phyloP scores from a whole-genome alignment of 176 grass and related monocot species.

The Carex littledalei region DNA sequence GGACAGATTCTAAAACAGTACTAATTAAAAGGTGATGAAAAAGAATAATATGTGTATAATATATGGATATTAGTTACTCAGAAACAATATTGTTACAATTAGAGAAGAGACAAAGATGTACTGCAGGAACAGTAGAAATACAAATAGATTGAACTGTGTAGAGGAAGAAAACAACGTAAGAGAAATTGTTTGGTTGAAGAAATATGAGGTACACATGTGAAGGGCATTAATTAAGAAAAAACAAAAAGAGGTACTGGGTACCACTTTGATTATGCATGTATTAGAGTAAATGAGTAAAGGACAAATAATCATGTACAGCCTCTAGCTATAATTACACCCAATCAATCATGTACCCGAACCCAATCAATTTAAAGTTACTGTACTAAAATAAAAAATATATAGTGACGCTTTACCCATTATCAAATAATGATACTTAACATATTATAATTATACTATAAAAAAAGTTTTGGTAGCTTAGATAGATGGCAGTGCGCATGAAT shows the following conservation, averaged over 20 bases:
- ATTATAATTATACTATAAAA: not conserved
- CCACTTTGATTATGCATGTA: not conserved
- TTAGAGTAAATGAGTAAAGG: not conserved
- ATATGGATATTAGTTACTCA: not conserved
- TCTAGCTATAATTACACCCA: not conserved
- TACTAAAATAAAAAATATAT: too few relatives aligned
- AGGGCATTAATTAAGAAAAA: not conserved
- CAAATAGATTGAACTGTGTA: too few relatives aligned
- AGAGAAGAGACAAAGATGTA: not conserved
- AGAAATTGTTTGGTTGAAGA: not conserved
- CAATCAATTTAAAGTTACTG: too few relatives aligned
- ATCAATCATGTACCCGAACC: not conserved
- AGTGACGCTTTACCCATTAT: not conserved
- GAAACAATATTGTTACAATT: not conserved
- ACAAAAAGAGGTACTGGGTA: not conserved
- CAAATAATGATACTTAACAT: not conserved
- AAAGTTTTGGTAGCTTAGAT: not conserved
- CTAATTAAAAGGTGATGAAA: not conserved
- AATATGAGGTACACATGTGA: conserved; percentile 7
- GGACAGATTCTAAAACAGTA: not conserved
- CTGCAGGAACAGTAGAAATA: not conserved
- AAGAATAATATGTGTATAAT: not conserved
- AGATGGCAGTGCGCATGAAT: not conserved
- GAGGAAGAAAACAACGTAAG: not conserved
- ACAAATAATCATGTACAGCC: conserved; percentile 4